Conservation (phyloP, 1,284 basidiomycete species). For the Vanrija sp. region DNA sequence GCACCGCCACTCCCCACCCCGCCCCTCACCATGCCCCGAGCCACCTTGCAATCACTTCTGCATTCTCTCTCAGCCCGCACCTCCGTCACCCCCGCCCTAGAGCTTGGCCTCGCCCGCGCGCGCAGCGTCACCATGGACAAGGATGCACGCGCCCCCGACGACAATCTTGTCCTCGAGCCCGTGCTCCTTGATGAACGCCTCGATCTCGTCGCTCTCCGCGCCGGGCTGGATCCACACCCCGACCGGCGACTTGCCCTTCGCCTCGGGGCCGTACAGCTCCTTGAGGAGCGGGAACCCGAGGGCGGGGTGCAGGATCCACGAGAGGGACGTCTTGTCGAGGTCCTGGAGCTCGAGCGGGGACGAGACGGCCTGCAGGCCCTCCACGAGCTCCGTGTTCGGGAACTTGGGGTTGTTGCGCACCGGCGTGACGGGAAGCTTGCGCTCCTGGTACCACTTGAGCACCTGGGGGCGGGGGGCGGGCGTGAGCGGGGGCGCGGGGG, state of each 20-base stretch:
- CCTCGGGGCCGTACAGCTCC: conserved; percentile 57
- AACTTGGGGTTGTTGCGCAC: conserved; percentile 52
- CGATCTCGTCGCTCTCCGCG: conserved; percentile 62
- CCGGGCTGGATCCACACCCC: conserved; percentile 83
- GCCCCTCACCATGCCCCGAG: too few relatives aligned
- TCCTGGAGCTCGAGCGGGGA: conserved; percentile 58
- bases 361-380: conserved; percentile 30
- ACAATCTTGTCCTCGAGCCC: conserved; percentile 61
- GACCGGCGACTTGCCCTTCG: conserved; percentile 59
- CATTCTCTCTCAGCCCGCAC: too few relatives aligned
- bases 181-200: conserved; percentile 56
- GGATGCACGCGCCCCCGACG: conserved; percentile 69
- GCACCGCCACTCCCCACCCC: too few relatives aligned
- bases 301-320: conserved; percentile 71
- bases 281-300: conserved; percentile 48
- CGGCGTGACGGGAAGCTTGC: conserved; percentile 52
- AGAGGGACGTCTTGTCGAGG: conserved; percentile 68
- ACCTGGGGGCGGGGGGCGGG: conserved; percentile 3
- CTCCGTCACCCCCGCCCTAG: not conserved
- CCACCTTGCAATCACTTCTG: too few relatives aligned
- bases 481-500: not conserved
- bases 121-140: conserved; percentile 61
- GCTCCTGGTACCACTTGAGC: conserved; percentile 65
- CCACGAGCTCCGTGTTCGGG: conserved; percentile 25
- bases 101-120: conserved; percentile 16